Evolutionary conservation across 345 rosid species (phyloP), one percentile per base, ranked within the genome.

Genomic region (Toxicodendron radicans): DNA sequence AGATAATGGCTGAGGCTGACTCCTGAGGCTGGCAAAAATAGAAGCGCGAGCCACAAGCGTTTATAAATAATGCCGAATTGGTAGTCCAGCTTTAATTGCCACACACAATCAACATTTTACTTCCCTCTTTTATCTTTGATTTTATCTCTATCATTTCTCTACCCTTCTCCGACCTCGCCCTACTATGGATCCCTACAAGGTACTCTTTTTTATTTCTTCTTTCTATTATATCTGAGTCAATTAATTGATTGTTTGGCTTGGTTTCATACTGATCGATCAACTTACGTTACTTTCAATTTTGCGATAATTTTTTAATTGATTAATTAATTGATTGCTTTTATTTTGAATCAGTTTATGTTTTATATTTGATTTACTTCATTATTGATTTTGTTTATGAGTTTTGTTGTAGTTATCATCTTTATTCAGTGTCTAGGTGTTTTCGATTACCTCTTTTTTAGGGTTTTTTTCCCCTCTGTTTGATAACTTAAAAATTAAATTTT

Each of bases 171-270:
- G n/a, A 33, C 30, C 16, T 7, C 10, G 1, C 64, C 9, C 54
- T 71, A 67, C 64, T 64, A 86, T 86, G 89, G 87, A 86, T 86
- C 87, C 89, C 27, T 74, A 75, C 77, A 76, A 72, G 80, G 80
- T 78, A 67, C 68, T 38, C 27, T 54, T 23, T 20, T 41, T 48
- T 45, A 7, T 2, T 16, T 43, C 10, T 43, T 12, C n/a, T 70
- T 54, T 16, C 1, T 9, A 24, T 24, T 58, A 32, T 12, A 20
- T 58, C 62, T 54, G 60, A 52, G 30, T 66, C 3, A n/a, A n/a
- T 21, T n/a, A 6, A 33, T 21, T 14, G 30, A 68, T 68, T 53
- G 61, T 56, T 53, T n/a, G 14, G 13, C 32, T 58, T 20, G 32
- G 56, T 43, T 23, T 58, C 10, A 8, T 0, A 38, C 43, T 38